phyloP scores from a whole-genome alignment of 2,329 filamentous ascomycete species.

The Colletotrichum destructivum region DNA sequence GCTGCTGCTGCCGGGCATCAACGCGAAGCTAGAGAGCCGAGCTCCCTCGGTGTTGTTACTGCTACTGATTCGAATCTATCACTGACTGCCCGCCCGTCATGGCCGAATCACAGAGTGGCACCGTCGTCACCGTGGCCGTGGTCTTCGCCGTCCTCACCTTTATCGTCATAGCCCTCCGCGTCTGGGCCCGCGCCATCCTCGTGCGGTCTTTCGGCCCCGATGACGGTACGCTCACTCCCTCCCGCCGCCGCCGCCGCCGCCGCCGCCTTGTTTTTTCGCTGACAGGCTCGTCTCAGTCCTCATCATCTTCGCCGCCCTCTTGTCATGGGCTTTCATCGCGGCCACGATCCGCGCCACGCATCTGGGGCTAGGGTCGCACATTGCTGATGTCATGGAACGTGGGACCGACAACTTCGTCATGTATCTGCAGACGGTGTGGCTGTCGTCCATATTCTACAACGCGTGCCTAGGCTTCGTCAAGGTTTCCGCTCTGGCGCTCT shows the following conservation, averaged over 20 bases:
- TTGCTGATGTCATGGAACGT: slow-evolving; percentile 45
- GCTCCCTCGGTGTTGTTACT: not conserved
- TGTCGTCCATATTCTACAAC: slow-evolving; percentile 64
- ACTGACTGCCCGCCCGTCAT: slow-evolving; percentile 18
- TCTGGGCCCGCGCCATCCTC: slow-evolving; percentile 57
- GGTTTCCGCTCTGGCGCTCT: slow-evolving; percentile 61
- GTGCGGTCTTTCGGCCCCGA: slow-evolving; percentile 51
- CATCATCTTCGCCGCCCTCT: slow-evolving; percentile 46
- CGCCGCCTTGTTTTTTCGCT: not conserved
- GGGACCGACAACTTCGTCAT: slow-evolving; percentile 41
- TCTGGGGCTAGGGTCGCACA: slow-evolving; percentile 51
- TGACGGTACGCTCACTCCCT: slow-evolving; percentile 47
- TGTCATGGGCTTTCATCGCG: slow-evolving; percentile 51
- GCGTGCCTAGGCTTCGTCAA: slow-evolving; percentile 63
- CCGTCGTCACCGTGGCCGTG: slow-evolving; percentile 52
- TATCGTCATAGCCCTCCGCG: slow-evolving; percentile 53
- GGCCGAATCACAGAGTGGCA: slow-evolving; percentile 52
- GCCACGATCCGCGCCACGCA: slow-evolving; percentile 49
- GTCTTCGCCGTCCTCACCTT: slow-evolving; percentile 56
- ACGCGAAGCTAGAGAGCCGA: not conserved
- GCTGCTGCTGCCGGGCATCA: not conserved
- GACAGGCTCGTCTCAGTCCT: slow-evolving; percentile 28
- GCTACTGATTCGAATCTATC: not conserved
- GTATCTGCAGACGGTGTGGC: slow-evolving; percentile 54
- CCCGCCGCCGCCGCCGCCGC: no score